phyloP scores from a whole-genome alignment of 768 basidiomycete species.

The Macrocybe gigantea region DNA sequence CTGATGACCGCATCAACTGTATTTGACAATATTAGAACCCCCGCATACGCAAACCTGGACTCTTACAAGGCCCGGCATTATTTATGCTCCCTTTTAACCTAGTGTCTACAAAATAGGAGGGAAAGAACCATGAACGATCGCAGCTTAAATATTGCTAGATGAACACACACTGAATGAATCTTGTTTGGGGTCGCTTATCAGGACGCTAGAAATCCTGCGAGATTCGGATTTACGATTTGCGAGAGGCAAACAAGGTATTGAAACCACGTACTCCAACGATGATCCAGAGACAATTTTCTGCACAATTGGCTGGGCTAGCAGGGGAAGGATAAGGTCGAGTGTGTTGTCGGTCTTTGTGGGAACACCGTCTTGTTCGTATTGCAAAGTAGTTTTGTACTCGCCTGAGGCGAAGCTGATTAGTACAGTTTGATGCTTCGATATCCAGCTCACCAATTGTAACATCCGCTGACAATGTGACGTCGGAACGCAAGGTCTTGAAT shows the following conservation, averaged over 20 bases:
- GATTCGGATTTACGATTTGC: background rate
- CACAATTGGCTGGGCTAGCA: slow-evolving; percentile 70
- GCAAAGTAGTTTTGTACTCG: slow-evolving; percentile 54
- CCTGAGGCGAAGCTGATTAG: slow-evolving; percentile 28
- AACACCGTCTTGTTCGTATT: slow-evolving; percentile 53
- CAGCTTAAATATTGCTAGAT: background rate
- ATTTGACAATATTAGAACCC: slow-evolving; percentile 6
- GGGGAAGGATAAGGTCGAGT: slow-evolving; percentile 58
- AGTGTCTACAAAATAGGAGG: slow-evolving; percentile 27
- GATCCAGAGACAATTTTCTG: slow-evolving; percentile 62
- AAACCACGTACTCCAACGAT: slow-evolving; percentile 38
- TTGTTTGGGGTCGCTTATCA: slow-evolving; percentile 55
- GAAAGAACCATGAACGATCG: background rate
- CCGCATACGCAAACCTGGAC: background rate
- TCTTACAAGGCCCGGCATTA: slow-evolving; percentile 69
- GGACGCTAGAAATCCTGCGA: slow-evolving; percentile 47
- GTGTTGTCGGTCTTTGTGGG: slow-evolving; percentile 56
- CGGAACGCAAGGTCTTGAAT: slow-evolving; percentile 58
- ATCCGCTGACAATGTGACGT: slow-evolving; percentile 49
- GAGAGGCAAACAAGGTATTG: background rate
- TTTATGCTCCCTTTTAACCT: slow-evolving; percentile 56
- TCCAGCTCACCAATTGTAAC: slow-evolving; percentile 47
- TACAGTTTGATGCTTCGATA: background rate
- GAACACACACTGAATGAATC: slow-evolving; percentile 46
- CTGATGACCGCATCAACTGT: slow-evolving; percentile 63